phyloP scores from a whole-genome alignment of 495 filamentous ascomycete genomes.

The Talaromyces trachyspermus region DNA sequence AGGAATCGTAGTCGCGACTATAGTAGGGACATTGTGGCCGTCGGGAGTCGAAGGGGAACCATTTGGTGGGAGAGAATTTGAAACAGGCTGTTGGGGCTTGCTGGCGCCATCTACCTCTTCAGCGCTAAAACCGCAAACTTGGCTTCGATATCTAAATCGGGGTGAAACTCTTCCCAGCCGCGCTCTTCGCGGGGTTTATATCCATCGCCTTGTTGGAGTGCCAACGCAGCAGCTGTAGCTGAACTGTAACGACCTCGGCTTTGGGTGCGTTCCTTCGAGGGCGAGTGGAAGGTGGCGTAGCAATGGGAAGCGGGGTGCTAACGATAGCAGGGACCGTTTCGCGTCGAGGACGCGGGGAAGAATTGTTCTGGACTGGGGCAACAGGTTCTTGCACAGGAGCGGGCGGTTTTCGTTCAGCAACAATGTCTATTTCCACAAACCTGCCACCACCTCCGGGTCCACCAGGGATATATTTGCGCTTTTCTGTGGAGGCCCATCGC shows the following conservation, averaged over 20 bases:
- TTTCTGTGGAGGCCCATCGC: conserved; percentile 45
- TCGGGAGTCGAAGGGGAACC: conserved; percentile 11
- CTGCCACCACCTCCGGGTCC: conserved; percentile 74
- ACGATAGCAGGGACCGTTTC: conserved; percentile 1
- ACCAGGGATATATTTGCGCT: conserved; percentile 63
- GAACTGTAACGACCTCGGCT: conserved; percentile 57
- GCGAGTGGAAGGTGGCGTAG: conserved; percentile 40
- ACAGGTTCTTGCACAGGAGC: conserved; percentile 22
- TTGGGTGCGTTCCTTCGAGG: conserved; percentile 45
- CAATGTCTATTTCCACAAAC: conserved; percentile 55
- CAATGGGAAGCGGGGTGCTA: conserved; percentile 26
- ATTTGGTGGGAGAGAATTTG: conserved; percentile 20
- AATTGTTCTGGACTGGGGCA: conserved; percentile 5
- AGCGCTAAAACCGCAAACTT: conserved; percentile 70
- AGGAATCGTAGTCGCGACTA: conserved; percentile 10
- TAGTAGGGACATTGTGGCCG: conserved; percentile 7
- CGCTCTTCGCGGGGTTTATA: conserved; percentile 96
- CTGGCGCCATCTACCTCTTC: conserved; percentile 69
- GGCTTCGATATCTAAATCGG: conserved; percentile 79
- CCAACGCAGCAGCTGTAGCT: conserved; percentile 76
- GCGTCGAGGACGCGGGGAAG: conserved; percentile 18
- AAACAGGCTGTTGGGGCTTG: conserved; percentile 30
- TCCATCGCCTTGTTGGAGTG: conserved; percentile 80
- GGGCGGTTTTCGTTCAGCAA: conserved; percentile 32
- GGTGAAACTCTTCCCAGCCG: conserved; percentile 95